Conservation (phyloP, 805 yeast species). For the Teunomyces funiuensis region DNA sequence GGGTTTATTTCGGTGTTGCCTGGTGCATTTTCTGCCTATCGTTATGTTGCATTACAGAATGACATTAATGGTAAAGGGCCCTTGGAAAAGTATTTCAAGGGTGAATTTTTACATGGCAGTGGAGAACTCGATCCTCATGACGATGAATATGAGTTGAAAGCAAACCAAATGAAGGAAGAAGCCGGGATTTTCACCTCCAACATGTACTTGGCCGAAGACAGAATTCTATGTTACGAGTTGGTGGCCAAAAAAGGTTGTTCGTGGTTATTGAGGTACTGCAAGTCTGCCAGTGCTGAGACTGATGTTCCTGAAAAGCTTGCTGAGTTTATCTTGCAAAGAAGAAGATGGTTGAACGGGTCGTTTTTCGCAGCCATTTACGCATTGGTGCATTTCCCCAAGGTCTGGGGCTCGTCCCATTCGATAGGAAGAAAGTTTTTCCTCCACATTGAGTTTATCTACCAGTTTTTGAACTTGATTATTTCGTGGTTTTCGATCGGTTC, state of each 20-base stretch:
- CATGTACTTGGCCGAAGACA: constrained; percentile 71
- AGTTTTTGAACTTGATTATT: constrained; percentile 50
- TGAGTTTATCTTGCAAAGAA: constrained; percentile 62
- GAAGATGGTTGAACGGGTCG: constrained; percentile 71
- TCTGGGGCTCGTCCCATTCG: constrained; percentile 58
- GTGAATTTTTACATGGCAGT: constrained; percentile 57
- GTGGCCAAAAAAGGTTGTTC: constrained; percentile 56
- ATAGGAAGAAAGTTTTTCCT: constrained; percentile 48
- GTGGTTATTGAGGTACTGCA: constrained; percentile 65
- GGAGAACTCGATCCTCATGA: constrained; percentile 61
- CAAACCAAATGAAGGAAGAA: constrained; percentile 37
- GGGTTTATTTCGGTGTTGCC: constrained; percentile 67
- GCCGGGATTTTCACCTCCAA: constrained; percentile 62
- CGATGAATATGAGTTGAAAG: constrained; percentile 44
- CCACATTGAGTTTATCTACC: constrained; percentile 58
- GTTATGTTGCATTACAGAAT: constrained; percentile 59
- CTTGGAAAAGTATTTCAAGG: constrained; percentile 64
- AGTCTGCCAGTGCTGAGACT: constrained; percentile 63
- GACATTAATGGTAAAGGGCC: constrained; percentile 56
- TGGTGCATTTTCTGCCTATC: constrained; percentile 67
- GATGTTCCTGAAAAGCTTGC: constrained; percentile 65
- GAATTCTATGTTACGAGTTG: constrained; percentile 64
- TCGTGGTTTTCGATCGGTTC: constrained; percentile 66
- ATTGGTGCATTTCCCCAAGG: constrained; percentile 53
- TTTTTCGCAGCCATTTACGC: constrained; percentile 64